Evolutionary conservation across 2,329 filamentous ascomycete species (phyloP).

Genomic region (Microcyclosporella mali): DNA sequence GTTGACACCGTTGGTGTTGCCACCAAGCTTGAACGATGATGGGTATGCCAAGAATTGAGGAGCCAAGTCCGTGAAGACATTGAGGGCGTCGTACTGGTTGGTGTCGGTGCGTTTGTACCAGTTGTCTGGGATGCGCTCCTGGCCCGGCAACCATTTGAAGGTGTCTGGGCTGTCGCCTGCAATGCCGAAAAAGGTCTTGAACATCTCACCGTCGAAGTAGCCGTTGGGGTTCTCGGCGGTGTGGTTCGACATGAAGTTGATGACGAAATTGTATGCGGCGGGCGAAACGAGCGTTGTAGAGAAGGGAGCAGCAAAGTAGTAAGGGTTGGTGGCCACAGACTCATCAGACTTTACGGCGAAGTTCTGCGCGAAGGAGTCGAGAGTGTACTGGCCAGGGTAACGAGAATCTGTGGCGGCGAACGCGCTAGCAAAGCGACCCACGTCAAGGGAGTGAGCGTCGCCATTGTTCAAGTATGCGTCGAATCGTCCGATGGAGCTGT

Average conservation of each 20-base stretch:
- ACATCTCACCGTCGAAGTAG: conserved; percentile 18
- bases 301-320: conserved; percentile 29
- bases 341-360: conserved; percentile 14
- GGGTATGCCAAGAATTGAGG: conserved; percentile 12
- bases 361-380: conserved; percentile 18
- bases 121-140: conserved; percentile 21
- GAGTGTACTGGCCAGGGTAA: conserved; percentile 9
- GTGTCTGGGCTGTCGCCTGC: conserved; percentile 7
- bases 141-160: conserved; percentile 15
- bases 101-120: conserved; percentile 19
- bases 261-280: conserved; percentile 24
- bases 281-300: conserved; percentile 19
- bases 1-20: conserved; percentile 29
- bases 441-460: conserved; percentile 18
- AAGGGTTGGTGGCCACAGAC: conserved; percentile 27
- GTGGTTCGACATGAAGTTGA: conserved; percentile 26
- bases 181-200: conserved; percentile 23
- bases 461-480: conserved; percentile 24
- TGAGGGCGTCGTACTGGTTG: conserved; percentile 13
- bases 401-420: conserved; percentile 15
- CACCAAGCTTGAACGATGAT: conserved; percentile 23
- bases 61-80: conserved; percentile 13
- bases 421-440: conserved; percentile 15
- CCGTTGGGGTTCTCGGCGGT: conserved; percentile 17
- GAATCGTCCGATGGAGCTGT: conserved; percentile 24